Evolutionary conservation across 345 rosid genomes (phyloP).

Genomic region (Sonneratia caseolaris): DNA sequence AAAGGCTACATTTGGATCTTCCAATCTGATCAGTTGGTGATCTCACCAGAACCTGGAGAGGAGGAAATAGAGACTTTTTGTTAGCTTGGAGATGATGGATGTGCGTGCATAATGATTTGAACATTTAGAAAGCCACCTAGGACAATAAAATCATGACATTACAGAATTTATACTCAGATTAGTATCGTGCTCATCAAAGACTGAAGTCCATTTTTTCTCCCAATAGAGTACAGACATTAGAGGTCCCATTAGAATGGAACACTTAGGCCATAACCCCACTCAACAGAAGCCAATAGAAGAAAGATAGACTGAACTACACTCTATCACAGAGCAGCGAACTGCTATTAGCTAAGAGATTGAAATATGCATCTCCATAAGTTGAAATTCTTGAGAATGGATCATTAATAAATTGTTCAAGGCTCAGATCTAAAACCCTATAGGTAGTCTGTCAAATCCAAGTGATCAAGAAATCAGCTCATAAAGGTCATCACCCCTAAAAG

Average conservation of each 20-base stretch:
- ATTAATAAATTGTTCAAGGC: background rate
- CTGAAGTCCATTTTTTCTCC: background rate
- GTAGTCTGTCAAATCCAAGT: background rate
- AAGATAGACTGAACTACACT: background rate
- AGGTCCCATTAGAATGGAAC: background rate
- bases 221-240: background rate
- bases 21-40: background rate
- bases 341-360: background rate
- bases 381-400: background rate
- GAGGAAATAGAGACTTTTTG: background rate
- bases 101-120: background rate
- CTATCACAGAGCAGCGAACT: background rate
- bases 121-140: background rate
- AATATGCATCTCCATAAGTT: background rate
- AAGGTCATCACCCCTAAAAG: background rate
- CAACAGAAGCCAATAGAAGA: background rate
- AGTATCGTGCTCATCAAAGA: background rate
- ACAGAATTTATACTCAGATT: background rate
- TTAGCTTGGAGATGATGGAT: background rate
- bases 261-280: background rate
- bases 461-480: background rate
- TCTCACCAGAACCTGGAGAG: background rate
- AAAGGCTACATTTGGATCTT: background rate
- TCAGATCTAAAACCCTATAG: background rate
- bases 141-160: background rate